Evolutionary conservation across 2,329 filamentous ascomycete genomes (phyloP), one percentile per base, ranked within the genome.

Genomic region (Fusarium anguioides): DNA sequence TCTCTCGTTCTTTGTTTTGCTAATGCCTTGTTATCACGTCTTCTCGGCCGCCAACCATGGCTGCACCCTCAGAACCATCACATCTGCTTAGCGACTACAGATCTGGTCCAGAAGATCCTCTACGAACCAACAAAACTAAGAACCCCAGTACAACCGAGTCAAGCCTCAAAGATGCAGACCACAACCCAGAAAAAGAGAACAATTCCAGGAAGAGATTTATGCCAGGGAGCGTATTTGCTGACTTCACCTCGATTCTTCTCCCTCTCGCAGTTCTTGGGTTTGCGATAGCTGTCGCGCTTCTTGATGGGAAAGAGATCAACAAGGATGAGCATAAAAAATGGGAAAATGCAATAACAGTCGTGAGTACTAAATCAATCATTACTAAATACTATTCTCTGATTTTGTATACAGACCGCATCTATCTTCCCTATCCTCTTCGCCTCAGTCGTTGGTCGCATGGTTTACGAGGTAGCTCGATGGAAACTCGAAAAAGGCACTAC

Each of bases 391-490:
- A 4, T 5, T 3, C 8, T 2, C 11, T 5, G 7, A 42, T 4
- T 15, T 3, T 29, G 23, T 29, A 8, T 8, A 24, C 12, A 65
- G 52, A 40, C 49, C 0, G 52, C 47, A 15, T 59, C 63, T 5
- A n/a, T 51, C 5, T 65, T 62, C 17, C 62, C 62, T 6, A 66
- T 66, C 12, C 10, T 68, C 2, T 68, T 65, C 9, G 64, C 64
- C 6, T 47, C 57, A 8, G 48, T 65, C 18, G 39, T 58, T 9
- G 62, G 61, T 10, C 58, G 61, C 20, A 50, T 68, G 39, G 26
- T 62, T 14, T 62, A 40, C 21, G 33, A 65, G 3, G 20, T 35
- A 5, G 56, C 48, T 0, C 40, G 52, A 10, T 68, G 52, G 50
- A 66, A 41, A 20, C 42, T 68, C 1, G 61, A 68, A 36, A 40